These are phyloP conservation scores for Tuctoria greenei DNA, from an alignment of 176 grass and related monocot species.

Conservation along the genomic window DNA sequence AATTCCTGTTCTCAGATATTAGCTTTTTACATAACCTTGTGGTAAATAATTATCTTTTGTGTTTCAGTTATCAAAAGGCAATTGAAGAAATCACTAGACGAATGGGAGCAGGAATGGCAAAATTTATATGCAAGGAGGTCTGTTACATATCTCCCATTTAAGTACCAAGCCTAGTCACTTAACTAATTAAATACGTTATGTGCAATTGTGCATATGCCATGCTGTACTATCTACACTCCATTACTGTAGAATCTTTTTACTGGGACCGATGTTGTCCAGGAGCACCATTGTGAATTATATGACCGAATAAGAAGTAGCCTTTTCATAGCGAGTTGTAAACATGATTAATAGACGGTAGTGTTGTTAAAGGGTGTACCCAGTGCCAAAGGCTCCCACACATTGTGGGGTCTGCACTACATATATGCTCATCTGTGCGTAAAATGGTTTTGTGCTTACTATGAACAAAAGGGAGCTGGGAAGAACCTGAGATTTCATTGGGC, in stretches of 20 bases:
- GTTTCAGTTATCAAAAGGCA: constrained; percentile 73
- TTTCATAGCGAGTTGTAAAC: not conserved
- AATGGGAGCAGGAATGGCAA: constrained; percentile 97
- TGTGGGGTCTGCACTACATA: too few relatives aligned
- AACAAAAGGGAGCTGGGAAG: not conserved
- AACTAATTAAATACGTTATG: not conserved
- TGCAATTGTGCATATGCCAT: not conserved
- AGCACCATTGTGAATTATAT: not conserved
- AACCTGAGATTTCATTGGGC: not conserved
- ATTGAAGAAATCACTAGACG: constrained; percentile 92
- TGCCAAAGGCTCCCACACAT: too few relatives aligned
- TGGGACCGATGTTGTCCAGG: not conserved
- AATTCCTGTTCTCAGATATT: not conserved
- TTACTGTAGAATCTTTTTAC: constrained; percentile 5
- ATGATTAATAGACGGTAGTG: not conserved
- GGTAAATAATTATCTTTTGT: constrained; percentile 9
- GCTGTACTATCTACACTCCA: not conserved
- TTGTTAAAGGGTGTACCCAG: not conserved
- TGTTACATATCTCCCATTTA: constrained; percentile 25
- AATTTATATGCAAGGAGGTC: constrained; percentile 95
- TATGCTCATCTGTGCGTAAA: too few relatives aligned
- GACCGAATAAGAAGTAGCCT: not conserved
- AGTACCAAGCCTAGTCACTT: not conserved
- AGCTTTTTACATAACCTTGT: constrained; percentile 10
- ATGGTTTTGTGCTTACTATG: constrained; percentile 13